Conservation (phyloP, 108 stramenopile species). For the Schizochytrium sp. region DNA sequence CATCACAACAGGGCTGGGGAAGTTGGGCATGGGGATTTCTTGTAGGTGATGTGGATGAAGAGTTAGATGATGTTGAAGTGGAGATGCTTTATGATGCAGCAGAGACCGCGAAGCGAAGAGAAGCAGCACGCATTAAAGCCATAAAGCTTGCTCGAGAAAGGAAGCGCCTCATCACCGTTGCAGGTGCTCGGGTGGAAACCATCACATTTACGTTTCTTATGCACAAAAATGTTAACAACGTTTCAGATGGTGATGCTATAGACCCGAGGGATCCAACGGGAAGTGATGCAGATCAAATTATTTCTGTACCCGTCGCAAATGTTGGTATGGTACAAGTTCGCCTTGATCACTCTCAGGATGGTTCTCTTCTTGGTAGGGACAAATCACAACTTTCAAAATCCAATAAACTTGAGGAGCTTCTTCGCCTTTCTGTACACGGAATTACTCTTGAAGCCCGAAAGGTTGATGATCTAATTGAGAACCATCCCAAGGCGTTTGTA, state of each 20-base stretch:
- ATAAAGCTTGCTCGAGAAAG: background rate
- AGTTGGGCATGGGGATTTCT: conserved; percentile 41
- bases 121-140: background rate
- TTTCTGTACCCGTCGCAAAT: conserved; percentile 43
- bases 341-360: background rate
- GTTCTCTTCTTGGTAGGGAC: background rate
- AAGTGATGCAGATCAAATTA: background rate
- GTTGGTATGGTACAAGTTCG: conserved; percentile 42
- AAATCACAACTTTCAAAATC: background rate
- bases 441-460: background rate
- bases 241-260: background rate
- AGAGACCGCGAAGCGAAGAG: conserved; percentile 13
- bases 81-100: conserved; percentile 56
- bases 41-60: conserved; percentile 38
- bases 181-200: conserved; percentile 1
- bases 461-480: conserved; percentile 45
- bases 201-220: background rate
- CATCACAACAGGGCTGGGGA: conserved; percentile 22
- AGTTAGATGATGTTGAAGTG: conserved; percentile 28
- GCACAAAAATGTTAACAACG: conserved; percentile 19
- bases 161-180: background rate
- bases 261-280: background rate
- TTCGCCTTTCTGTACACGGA: background rate
- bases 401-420: conserved; percentile 10
- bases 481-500: background rate